Conservation (phyloP, 495 filamentous ascomycete genomes). For the Elaphomyces granulatus region DNA sequence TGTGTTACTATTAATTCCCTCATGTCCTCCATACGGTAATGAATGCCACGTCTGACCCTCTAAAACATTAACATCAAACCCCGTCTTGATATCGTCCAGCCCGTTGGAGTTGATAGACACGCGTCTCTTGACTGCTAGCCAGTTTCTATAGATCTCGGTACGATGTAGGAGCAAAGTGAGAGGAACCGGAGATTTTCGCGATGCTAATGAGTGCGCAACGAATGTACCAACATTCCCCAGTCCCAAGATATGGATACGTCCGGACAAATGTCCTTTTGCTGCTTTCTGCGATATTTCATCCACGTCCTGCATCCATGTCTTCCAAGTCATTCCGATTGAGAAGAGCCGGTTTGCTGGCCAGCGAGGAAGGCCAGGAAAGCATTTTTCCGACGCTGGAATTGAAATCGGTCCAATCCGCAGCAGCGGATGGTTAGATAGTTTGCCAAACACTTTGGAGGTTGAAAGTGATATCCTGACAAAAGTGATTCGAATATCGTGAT, state of each 20-base stretch:
- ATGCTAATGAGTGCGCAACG: constrained; percentile 43
- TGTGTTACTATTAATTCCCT: background rate
- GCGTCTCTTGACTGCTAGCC: constrained; percentile 16
- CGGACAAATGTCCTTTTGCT: constrained; percentile 17
- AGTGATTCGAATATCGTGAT: background rate
- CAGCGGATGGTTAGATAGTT: constrained; percentile 24
- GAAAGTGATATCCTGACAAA: background rate
- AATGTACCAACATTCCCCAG: constrained; percentile 44
- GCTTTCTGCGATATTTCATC: constrained; percentile 14
- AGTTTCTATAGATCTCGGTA: constrained; percentile 15
- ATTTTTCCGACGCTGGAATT: constrained; percentile 4
- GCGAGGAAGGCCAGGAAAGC: constrained; percentile 2
- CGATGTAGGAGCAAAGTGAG: constrained; percentile 42
- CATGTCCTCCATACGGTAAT: constrained; percentile 14
- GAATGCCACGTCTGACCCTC: constrained; percentile 19
- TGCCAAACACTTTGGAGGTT: constrained; percentile 23
- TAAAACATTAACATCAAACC: constrained; percentile 29
- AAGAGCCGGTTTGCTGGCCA: constrained; percentile 7
- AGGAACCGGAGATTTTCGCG: constrained; percentile 41
- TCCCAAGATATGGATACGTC: constrained; percentile 45
- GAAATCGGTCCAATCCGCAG: constrained; percentile 19
- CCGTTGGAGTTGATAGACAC: constrained; percentile 23
- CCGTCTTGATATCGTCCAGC: constrained; percentile 26
- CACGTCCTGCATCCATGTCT: constrained; percentile 20
- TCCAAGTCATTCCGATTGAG: constrained; percentile 6